These are phyloP conservation scores for Smallanthus sonchifolius DNA, from an alignment of 129 eudicot species.

Conservation along the genomic window DNA sequence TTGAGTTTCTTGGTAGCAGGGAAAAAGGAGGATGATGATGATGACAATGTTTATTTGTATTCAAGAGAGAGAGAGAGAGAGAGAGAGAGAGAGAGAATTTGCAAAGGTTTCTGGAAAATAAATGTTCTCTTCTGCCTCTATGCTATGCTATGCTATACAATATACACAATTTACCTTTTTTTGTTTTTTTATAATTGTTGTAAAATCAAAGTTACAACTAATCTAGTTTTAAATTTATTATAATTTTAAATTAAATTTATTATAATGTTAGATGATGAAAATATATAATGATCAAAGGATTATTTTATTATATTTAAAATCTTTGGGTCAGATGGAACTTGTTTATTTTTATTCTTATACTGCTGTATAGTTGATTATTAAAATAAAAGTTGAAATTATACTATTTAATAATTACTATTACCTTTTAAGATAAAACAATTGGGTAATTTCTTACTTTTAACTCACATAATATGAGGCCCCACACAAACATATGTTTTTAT, in stretches of 20 bases:
- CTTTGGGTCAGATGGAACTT: no score
- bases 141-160: background rate
- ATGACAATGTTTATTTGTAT: conserved; percentile 35
- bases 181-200: background rate
- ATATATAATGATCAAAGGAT: background rate
- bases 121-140: conserved; percentile 19
- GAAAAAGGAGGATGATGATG: conserved; percentile 18
- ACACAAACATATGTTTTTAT: no score
- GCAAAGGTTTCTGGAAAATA: conserved; percentile 31
- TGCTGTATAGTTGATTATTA: no score
- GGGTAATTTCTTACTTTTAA: no score
- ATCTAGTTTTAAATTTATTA: background rate
- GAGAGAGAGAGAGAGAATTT: conserved; percentile 21
- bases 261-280: background rate
- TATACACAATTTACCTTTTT: background rate
- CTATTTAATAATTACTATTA: no score
- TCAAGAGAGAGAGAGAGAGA: conserved; percentile 19
- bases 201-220: background rate
- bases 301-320: no score
- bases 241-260: background rate
- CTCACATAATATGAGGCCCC: no score
- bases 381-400: no score
- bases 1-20: conserved; percentile 21
- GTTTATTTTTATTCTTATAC: no score
- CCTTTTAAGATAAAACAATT: no score